Evolutionary conservation across 108 stramenopile species (phyloP).

Genomic region (Discostella pseudostelligera): DNA sequence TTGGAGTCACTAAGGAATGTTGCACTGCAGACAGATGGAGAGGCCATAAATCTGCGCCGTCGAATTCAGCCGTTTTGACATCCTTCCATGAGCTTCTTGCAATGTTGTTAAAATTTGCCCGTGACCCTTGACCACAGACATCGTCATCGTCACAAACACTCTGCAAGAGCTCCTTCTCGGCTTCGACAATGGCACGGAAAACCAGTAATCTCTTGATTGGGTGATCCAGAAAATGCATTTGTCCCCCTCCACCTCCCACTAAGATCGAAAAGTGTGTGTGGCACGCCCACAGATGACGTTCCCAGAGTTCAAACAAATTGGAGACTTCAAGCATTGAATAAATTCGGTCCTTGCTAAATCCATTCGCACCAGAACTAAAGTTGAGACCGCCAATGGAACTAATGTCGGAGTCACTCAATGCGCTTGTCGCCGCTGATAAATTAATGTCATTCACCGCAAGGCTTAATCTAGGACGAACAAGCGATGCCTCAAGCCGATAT

Average conservation of each 20-base stretch:
- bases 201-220: conserved; percentile 18
- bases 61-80: conserved; percentile 13
- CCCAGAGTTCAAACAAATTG: conserved; percentile 3
- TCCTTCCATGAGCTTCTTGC: not conserved
- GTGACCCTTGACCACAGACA: not conserved
- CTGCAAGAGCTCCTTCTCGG: conserved; percentile 3
- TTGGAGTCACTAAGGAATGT: conserved; percentile 55
- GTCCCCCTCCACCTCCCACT: conserved; percentile 30
- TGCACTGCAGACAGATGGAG: conserved; percentile 52
- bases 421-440: not conserved
- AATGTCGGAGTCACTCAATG: not conserved
- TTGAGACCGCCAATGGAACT: not conserved
- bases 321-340: too few species aligned
- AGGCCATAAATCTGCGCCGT: conserved; percentile 16
- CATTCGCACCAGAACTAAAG: too few species aligned
- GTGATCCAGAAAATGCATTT: conserved; percentile 13
- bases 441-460: not conserved
- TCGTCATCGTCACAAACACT: not conserved
- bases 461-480: conserved; percentile 1
- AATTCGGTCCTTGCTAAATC: conserved; percentile 1
- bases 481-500: conserved; percentile 27
- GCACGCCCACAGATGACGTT: not conserved
- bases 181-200: conserved; percentile 19
- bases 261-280: conserved; percentile 11
- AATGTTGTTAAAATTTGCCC: too few species aligned